Evolutionary conservation across 768 basidiomycete genomes (phyloP).

Genomic region (Suillus brevipes): DNA sequence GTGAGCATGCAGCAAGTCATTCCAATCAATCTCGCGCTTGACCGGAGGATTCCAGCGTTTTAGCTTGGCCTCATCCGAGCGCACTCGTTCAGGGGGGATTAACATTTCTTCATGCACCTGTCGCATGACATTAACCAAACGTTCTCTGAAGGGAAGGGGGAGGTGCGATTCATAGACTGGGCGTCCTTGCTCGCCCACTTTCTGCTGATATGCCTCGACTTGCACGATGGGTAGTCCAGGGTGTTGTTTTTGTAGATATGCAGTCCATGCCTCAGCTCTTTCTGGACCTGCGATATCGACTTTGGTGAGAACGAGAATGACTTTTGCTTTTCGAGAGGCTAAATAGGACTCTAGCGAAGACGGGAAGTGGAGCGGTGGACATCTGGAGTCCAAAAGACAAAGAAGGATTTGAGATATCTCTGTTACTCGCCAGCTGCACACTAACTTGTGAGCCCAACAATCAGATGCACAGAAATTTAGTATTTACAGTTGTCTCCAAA

Average conservation of each 20-base stretch:
- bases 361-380: slow-evolving; percentile 85
- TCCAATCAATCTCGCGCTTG: slow-evolving; percentile 73
- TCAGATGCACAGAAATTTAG: background rate
- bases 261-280: slow-evolving; percentile 64
- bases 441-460: slow-evolving; percentile 2
- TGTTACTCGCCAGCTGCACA: slow-evolving; percentile 82
- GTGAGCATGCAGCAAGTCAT: slow-evolving; percentile 48
- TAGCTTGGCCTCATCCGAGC: slow-evolving; percentile 47
- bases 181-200: slow-evolving; percentile 48
- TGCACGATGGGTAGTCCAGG: slow-evolving; percentile 63
- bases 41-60: slow-evolving; percentile 67
- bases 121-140: slow-evolving; percentile 64
- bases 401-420: slow-evolving; percentile 90
- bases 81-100: slow-evolving; percentile 61
- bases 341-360: slow-evolving; percentile 74
- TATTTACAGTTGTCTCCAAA: slow-evolving; percentile 85
- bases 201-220: slow-evolving; percentile 75
- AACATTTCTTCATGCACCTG: slow-evolving; percentile 67
- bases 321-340: slow-evolving; percentile 13
- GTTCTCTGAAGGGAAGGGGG: slow-evolving; percentile 60
- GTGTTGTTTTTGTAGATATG: slow-evolving; percentile 53
- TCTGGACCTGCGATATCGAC: slow-evolving; percentile 78
- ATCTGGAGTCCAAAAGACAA: slow-evolving; percentile 86
- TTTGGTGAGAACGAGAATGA: slow-evolving; percentile 84
- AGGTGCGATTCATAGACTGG: slow-evolving; percentile 63